Evolutionary conservation across 306 rosid genomes (phyloP), one percentile per base, ranked within the genome.

Genomic region (Corylus americana): DNA sequence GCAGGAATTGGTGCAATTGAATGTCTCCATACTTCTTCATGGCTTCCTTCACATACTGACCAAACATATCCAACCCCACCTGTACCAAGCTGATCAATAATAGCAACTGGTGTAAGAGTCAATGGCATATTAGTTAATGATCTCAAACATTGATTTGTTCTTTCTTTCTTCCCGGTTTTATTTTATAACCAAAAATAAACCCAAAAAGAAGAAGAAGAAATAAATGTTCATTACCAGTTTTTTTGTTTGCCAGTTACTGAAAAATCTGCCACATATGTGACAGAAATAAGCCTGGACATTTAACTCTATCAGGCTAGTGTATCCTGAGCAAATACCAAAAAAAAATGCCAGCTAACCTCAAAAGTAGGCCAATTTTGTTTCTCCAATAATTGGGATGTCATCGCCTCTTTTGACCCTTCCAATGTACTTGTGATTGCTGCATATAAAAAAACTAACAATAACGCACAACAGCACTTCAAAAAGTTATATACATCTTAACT

Each of bases 11-110:
- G 97, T 4, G 99, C 99, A 81, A 96, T 94, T 57, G 99, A 96
- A 79, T 96, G 99, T 92, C 89, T 90, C 99, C 98, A 96, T 84
- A 90, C 97, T 83, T 96, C 98, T 82, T 96, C 99, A 13, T 80
- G 82, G 74, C 91, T 87, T 71, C 92, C 98, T 84, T 96, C 99
- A 88, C 87, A 89, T 79, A 84, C 86, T 79, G 96, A 83, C 99
- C 99, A 96, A 73, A 96, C 78, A 85, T 91, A 83, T 76, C 99
- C 99, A 70, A 80, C 87, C 57, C 99, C 98, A 74, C 99, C 97
- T 45, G 75, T 57, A 64, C 99, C 98, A 84, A 96, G 90, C 99
- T 96, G 98, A 84, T 82, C 81, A 83, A 83, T 44, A 78, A 82
- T 75, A 80, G 44, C 55, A 74, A 74, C 57, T 72, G 55, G 14